A percentile compares a stretch with the other conserved stretches of the same genome.
These are phyloP conservation scores for Diplodia sapinea DNA, from an alignment of 2,329 filamentous ascomycete genomes.

Conservation along the genomic window DNA sequence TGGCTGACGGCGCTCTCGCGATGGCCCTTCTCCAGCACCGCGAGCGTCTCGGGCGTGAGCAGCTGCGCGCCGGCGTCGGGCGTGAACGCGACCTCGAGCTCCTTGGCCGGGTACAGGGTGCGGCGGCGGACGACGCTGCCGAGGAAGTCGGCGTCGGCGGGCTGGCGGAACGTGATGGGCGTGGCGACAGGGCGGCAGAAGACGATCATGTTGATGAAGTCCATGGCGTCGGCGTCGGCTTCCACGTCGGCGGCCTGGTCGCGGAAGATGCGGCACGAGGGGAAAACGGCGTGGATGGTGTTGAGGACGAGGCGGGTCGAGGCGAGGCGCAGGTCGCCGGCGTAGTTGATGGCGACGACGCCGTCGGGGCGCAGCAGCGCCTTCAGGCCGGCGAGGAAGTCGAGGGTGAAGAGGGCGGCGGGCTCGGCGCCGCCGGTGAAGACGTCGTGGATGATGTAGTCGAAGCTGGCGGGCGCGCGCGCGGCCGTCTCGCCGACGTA, in stretches of 20 bases:
- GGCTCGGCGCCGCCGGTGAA: slow-evolving; percentile 97
- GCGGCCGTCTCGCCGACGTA: slow-evolving; percentile 65
- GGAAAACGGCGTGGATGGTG: slow-evolving; percentile 83
- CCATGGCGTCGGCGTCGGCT: slow-evolving; percentile 58
- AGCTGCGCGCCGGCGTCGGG: slow-evolving; percentile 56
- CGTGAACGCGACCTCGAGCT: slow-evolving; percentile 62
- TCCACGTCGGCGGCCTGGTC: slow-evolving; percentile 60
- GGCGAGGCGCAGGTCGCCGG: slow-evolving; percentile 80
- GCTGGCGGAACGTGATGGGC: slow-evolving; percentile 68
- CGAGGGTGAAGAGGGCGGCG: slow-evolving; percentile 81
- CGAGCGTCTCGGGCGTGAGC: slow-evolving; percentile 68
- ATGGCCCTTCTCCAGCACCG: slow-evolving; percentile 73
- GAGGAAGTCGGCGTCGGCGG: slow-evolving; percentile 70
- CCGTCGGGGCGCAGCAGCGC: slow-evolving; percentile 77
- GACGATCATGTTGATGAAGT: slow-evolving; percentile 96
- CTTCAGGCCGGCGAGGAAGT: slow-evolving; percentile 77
- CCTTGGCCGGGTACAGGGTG: slow-evolving; percentile 74
- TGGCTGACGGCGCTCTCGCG: slow-evolving; percentile 78
- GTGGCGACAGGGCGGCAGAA: slow-evolving; percentile 77
- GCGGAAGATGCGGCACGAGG: slow-evolving; percentile 88
- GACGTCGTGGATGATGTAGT: slow-evolving; percentile 97
- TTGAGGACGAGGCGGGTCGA: slow-evolving; percentile 78
- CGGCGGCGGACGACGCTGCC: slow-evolving; percentile 71
- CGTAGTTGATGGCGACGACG: slow-evolving; percentile 90
- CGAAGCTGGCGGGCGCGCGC: slow-evolving; percentile 60